These are phyloP conservation scores for Pseudisothecium myosuroides DNA, from an alignment of 225 moss, liverwort and hornwort genomes.

Conservation along the genomic window DNA sequence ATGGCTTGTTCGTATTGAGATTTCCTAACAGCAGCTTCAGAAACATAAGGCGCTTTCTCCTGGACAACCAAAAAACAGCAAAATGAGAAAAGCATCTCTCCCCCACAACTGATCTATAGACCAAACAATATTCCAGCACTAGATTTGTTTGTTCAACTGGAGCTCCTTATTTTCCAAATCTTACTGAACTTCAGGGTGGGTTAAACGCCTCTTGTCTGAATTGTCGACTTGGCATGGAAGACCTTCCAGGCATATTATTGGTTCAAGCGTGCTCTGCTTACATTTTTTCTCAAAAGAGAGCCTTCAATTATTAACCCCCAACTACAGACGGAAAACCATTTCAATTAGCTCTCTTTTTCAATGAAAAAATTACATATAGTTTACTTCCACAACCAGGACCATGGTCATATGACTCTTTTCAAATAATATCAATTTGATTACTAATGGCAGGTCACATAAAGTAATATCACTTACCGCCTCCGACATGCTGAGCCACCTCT, in stretches of 20 bases:
- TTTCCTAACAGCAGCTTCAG: slow-evolving; percentile 36
- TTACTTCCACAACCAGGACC: background rate
- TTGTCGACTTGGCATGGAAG: background rate
- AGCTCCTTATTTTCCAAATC: background rate
- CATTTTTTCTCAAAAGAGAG: background rate
- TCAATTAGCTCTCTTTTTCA: background rate
- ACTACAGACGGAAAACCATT: background rate
- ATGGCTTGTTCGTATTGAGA: slow-evolving; percentile 40
- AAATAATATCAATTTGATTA: background rate
- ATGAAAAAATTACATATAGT: too few species aligned
- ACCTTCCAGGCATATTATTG: background rate
- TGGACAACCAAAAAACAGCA: slow-evolving; percentile 2
- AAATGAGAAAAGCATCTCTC: background rate
- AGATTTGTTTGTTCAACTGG: background rate
- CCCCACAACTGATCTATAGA: background rate
- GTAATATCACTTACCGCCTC: slow-evolving; percentile 22
- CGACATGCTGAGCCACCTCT: slow-evolving; percentile 43
- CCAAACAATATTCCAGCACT: background rate
- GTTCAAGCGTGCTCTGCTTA: background rate
- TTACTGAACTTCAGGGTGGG: background rate
- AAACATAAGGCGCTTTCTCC: slow-evolving; percentile 49
- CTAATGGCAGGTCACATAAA: background rate
- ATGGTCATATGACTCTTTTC: background rate
- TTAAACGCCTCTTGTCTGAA: background rate
- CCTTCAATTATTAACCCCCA: background rate